These are phyloP conservation scores for Peronosclerospora sorghi DNA, from an alignment of 352 stramenopile species.

Conservation along the genomic window DNA sequence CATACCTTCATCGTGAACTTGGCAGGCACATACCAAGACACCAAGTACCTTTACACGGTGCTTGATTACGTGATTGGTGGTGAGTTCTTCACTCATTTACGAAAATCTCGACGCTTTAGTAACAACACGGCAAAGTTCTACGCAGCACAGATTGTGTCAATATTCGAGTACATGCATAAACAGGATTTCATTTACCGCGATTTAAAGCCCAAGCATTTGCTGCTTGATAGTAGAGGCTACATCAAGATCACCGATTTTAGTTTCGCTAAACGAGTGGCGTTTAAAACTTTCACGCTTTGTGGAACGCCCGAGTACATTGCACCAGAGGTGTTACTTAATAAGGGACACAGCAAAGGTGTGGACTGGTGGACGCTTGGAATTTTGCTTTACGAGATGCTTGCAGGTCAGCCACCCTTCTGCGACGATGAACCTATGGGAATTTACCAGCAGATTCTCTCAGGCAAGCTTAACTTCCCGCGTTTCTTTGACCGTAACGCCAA, in stretches of 20 bases:
- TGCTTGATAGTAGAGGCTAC: constrained; percentile 91
- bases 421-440: constrained; percentile 94
- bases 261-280: constrained; percentile 89
- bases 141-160: constrained; percentile 88
- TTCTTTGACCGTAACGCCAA: constrained; percentile 94
- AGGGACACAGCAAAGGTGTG: constrained; percentile 84
- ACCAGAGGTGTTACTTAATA: constrained; percentile 86
- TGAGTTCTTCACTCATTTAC: constrained; percentile 95
- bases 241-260: constrained; percentile 95
- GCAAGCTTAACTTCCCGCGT: constrained; percentile 90
- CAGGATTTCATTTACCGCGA: constrained; percentile 97
- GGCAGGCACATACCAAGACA: constrained; percentile 90
- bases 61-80: constrained; percentile 95
- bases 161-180: constrained; percentile 95
- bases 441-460: constrained; percentile 92
- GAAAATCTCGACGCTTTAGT: constrained; percentile 90
- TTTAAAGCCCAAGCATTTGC: constrained; percentile 91
- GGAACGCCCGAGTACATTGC: constrained; percentile 91
- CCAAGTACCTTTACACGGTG: constrained; percentile 95
- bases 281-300: constrained; percentile 93
- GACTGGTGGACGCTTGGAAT: constrained; percentile 96
- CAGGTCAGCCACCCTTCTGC: constrained; percentile 92
- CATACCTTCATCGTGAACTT: constrained; percentile 97
- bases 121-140: constrained; percentile 90
- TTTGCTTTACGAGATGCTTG: constrained; percentile 96